Evolutionary conservation across 805 yeast species (phyloP).

Genomic region (Nakazawaea ernobii): DNA sequence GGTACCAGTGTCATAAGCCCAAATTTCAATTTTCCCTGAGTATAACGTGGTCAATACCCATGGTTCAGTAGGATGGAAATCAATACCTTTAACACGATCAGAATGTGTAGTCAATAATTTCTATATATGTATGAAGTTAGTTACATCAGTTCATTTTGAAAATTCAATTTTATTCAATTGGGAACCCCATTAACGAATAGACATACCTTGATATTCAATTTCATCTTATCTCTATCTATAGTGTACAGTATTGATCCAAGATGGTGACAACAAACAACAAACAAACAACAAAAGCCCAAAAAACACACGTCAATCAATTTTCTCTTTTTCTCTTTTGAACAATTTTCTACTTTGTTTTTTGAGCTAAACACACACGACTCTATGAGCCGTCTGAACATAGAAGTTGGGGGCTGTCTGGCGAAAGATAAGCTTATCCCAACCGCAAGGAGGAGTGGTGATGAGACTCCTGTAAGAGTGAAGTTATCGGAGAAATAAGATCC

Average conservation of each 20-base stretch:
- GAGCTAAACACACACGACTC: no score
- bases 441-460: no score
- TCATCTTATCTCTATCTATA: constrained; percentile 28
- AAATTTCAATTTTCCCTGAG: constrained; percentile 86
- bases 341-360: no score
- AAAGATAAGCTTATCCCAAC: no score
- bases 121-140: constrained; percentile 23
- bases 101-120: constrained; percentile 87
- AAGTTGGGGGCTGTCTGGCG: no score
- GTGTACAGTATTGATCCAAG: no score
- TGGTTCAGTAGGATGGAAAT: constrained; percentile 96
- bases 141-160: no score
- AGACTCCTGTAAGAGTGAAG: no score
- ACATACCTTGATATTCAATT: constrained; percentile 42
- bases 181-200: not conserved
- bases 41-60: constrained; percentile 92
- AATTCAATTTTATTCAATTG: not conserved
- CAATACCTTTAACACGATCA: constrained; percentile 96
- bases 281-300: no score
- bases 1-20: constrained; percentile 86
- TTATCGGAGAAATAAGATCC: no score
- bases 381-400: no score
- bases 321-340: not conserved
- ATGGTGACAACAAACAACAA: no score
- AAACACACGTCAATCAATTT: not conserved